phyloP scores from a whole-genome alignment of 768 basidiomycete species.

The Russula virescens region DNA sequence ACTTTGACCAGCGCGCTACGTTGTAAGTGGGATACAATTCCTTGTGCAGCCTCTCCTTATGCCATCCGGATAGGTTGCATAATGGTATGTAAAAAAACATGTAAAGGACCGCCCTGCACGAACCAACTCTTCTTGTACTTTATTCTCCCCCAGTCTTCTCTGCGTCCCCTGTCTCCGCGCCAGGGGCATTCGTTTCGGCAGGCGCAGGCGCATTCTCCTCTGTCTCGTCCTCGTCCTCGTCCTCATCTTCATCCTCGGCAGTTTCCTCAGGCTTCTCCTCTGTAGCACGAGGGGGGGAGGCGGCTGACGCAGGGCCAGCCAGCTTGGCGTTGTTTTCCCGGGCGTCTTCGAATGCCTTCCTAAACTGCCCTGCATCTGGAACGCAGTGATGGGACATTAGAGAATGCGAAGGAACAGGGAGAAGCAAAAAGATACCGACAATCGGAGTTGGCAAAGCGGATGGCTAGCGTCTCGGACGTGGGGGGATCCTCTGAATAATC shows the following conservation, averaged over 20 bases:
- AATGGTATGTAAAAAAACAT: slow-evolving; percentile 24
- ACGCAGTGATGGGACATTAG: background rate
- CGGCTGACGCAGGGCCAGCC: slow-evolving; percentile 26
- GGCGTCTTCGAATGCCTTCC: slow-evolving; percentile 80
- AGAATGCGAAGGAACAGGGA: background rate
- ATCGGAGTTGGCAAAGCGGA: slow-evolving; percentile 95
- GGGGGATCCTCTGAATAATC: slow-evolving; percentile 91
- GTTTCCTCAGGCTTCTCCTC: slow-evolving; percentile 33
- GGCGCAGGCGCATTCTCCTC: slow-evolving; percentile 28
- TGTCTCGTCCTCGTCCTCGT: slow-evolving; percentile 29
- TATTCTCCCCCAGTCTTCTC: slow-evolving; percentile 32
- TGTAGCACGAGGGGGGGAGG: slow-evolving; percentile 29
- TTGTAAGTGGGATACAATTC: slow-evolving; percentile 12
- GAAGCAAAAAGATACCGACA: slow-evolving; percentile 47
- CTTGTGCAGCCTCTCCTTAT: background rate
- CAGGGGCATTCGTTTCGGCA: slow-evolving; percentile 23
- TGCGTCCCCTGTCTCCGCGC: slow-evolving; percentile 30
- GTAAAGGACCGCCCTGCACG: slow-evolving; percentile 8
- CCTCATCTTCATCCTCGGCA: slow-evolving; percentile 23
- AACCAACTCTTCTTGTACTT: background rate
- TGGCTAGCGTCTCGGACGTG: slow-evolving; percentile 92
- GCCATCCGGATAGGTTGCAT: slow-evolving; percentile 8
- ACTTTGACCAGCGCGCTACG: slow-evolving; percentile 1
- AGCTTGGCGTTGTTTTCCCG: slow-evolving; percentile 56
- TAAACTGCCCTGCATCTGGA: slow-evolving; percentile 81